A percentile compares a stretch with the other conserved stretches of the same genome.
phyloP scores from a whole-genome alignment of 345 rosid species.

The Populus euphratica region DNA sequence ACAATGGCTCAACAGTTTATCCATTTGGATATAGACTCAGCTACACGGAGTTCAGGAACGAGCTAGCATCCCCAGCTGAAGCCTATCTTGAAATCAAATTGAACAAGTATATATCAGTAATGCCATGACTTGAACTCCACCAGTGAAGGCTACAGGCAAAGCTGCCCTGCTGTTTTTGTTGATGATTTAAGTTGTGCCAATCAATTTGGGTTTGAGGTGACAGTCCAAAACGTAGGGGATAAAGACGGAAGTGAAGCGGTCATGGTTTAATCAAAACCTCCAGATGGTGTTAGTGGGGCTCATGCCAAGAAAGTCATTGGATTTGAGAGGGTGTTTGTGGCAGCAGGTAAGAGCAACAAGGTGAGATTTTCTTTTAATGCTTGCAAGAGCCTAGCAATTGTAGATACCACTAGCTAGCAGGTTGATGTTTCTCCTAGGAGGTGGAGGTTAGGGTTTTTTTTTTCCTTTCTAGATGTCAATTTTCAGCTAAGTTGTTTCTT shows the following conservation, averaged over 20 bases:
- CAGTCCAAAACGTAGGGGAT: conserved; percentile 21
- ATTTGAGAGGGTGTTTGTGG: conserved; percentile 28
- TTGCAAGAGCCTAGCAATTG: conserved; percentile 28
- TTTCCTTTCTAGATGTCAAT: neutral
- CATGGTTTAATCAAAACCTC: conserved; percentile 37
- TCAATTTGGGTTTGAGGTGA: conserved; percentile 7
- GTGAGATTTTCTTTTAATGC: conserved; percentile 25
- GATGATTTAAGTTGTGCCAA: neutral
- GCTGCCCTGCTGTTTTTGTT: conserved; percentile 8
- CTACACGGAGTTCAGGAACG: conserved; percentile 33
- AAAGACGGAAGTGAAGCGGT: conserved; percentile 34
- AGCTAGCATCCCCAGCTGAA: neutral
- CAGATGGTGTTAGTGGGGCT: conserved; percentile 9
- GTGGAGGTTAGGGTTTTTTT: neutral
- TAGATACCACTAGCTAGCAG: conserved; percentile 9
- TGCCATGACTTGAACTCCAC: conserved; percentile 18
- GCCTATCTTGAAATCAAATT: neutral
- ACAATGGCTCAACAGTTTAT: conserved; percentile 38
- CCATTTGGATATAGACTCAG: conserved; percentile 51
- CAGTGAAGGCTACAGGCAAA: neutral
- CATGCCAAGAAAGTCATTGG: conserved; percentile 35
- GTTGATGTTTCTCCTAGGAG: neutral
- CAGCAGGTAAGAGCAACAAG: conserved; percentile 13
- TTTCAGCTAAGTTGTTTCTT: no score
- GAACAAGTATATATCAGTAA: conserved; percentile 7